These are phyloP conservation scores for Calonectria henricotiae DNA, from an alignment of 2,329 filamentous ascomycete genomes.

Conservation along the genomic window DNA sequence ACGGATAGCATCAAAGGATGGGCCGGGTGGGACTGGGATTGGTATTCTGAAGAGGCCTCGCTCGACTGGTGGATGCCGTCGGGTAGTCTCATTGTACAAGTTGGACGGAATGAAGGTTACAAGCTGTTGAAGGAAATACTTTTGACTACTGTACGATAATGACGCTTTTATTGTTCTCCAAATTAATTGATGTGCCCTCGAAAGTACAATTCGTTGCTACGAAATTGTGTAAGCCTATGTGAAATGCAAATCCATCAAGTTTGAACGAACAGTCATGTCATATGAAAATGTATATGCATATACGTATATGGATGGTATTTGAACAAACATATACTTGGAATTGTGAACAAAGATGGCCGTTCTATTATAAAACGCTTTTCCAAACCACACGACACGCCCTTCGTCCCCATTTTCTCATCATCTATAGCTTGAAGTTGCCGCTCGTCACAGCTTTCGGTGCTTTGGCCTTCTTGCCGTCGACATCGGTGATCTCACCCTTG, in stretches of 20 bases:
- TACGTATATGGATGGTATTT: background rate
- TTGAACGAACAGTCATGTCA: background rate
- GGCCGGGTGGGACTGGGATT: slow-evolving; percentile 25
- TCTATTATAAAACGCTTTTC: slow-evolving; percentile 47
- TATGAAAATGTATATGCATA: background rate
- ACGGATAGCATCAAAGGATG: slow-evolving; percentile 16
- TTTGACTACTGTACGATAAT: slow-evolving; percentile 32
- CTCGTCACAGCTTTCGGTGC: slow-evolving; percentile 68
- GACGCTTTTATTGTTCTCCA: slow-evolving; percentile 26
- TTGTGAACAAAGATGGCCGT: slow-evolving; percentile 36
- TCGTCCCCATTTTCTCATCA: background rate
- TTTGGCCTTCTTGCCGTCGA: slow-evolving; percentile 84
- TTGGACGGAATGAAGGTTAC: slow-evolving; percentile 3
- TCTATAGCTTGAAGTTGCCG: slow-evolving; percentile 75
- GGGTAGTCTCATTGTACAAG: slow-evolving; percentile 13
- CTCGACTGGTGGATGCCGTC: slow-evolving; percentile 27
- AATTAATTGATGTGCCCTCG: background rate
- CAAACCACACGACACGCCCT: slow-evolving; percentile 41
- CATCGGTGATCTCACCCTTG: slow-evolving; percentile 87
- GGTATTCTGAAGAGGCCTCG: slow-evolving; percentile 23
- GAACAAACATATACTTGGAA: slow-evolving; percentile 11
- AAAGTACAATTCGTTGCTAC: no score
- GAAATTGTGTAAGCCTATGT: background rate
- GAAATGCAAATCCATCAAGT: background rate
- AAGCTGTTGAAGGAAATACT: slow-evolving; percentile 19